Conservation (phyloP, 202 grass and related monocot genomes). For the Tripidium arundinaceum region DNA sequence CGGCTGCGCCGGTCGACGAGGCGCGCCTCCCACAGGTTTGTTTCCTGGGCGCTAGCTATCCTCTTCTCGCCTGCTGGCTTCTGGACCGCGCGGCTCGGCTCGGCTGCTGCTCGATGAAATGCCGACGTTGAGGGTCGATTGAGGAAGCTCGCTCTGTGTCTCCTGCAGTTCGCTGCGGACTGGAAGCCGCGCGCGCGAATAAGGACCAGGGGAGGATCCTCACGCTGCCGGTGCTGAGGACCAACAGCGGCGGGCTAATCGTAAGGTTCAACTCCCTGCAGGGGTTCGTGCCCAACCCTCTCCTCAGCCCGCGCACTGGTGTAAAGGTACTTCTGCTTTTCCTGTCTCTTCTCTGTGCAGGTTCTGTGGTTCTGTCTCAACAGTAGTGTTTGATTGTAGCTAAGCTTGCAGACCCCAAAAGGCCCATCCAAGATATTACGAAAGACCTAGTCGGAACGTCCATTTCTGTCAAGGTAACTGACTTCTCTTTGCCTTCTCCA, state of each 20-base stretch:
- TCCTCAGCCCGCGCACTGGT: slow-evolving; percentile 69
- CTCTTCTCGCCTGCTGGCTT: neutral
- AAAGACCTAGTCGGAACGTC: slow-evolving; percentile 74
- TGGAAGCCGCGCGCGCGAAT: slow-evolving; percentile 50
- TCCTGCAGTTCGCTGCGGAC: slow-evolving; percentile 57
- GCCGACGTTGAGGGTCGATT: neutral
- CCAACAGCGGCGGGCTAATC: slow-evolving; percentile 70
- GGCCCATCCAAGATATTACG: slow-evolving; percentile 68
- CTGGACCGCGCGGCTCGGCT: neutral
- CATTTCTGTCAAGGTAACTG: slow-evolving; percentile 81
- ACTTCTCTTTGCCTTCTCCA: neutral
- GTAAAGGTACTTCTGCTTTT: slow-evolving; percentile 39
- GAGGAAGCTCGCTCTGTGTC: neutral
- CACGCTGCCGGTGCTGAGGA: slow-evolving; percentile 49
- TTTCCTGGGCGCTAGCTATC: neutral
- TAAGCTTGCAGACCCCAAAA: slow-evolving; percentile 59
- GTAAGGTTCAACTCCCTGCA: slow-evolving; percentile 71
- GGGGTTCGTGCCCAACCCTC: slow-evolving; percentile 90
- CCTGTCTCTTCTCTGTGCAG: no score
- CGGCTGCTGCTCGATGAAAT: slow-evolving; percentile 30
- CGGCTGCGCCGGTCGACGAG: slow-evolving; percentile 26
- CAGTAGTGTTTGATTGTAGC: neutral
- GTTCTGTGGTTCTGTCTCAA: no score
- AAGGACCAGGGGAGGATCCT: slow-evolving; percentile 56
- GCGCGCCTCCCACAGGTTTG: slow-evolving; percentile 37